Base-by-base conservation (phyloP, 176 grass and related monocot genomes). In the Poa pratensis region DNA sequence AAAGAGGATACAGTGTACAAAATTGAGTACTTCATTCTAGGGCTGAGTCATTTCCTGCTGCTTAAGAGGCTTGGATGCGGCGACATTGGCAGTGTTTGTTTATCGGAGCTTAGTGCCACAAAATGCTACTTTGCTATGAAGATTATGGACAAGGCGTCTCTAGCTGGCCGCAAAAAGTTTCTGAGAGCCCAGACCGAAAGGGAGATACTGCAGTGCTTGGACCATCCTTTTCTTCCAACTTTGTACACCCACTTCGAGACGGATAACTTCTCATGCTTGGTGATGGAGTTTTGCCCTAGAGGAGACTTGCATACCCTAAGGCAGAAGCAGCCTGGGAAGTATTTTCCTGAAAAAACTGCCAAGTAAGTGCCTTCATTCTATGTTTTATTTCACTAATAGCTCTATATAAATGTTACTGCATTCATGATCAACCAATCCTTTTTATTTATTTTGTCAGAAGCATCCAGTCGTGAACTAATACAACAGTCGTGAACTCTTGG, bases 261-360 rank as follows among this genome's bases (percentile, higher is more conserved):
- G 0, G 94, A 93, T 52, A 95, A 95, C 30, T 93, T 95, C 82
- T 90, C 91, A 58, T 95, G 94, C 71, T 84, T 95, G 84, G 94
- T 95, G 48, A 95, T 95, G 94, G 94, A 95, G 90, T 95, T 93
- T 78, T 95, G 94, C 70, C 91, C 90, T 82, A 90, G 94, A 75
- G 94, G 94, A 39, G 91, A 95, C 76, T 82, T 95, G 24, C 94
- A 95, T 84, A 93, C 85, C 59, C 78, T 93, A 52, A 78, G 94
- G 7, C 94, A n/a, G n/a, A 95, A 83, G 73, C 94, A 95, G 61
- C 94, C 90, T 54, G 94, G 88, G 23, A 93, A 92, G 66, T 93
- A 80, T 76, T 95, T 95, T 32, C 61, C 91, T 0, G 94, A 95
- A 84, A 59, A 89, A 80, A 91, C 88, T 46, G 91, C 88, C 86